Conservation (phyloP, 495 filamentous ascomycete genomes). For the Apodospora peruviana region DNA sequence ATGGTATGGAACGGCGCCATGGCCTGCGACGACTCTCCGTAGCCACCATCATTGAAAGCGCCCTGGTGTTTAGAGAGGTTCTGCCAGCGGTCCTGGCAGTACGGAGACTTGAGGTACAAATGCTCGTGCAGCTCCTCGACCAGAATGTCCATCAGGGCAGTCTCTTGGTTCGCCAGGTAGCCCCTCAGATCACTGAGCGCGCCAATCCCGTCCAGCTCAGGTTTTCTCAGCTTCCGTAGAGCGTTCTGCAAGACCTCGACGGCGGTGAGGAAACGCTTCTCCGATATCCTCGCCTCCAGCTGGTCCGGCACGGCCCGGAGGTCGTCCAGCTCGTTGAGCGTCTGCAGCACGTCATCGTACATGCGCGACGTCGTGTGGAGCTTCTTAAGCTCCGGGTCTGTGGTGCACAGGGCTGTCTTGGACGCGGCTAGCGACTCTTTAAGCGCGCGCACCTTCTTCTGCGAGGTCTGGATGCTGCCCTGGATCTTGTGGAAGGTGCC, state of each 20-base stretch:
- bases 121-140: slow-evolving; percentile 97
- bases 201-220: slow-evolving; percentile 88
- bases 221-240: slow-evolving; percentile 70
- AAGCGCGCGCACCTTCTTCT: slow-evolving; percentile 73
- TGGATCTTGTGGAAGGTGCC: slow-evolving; percentile 99
- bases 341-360: slow-evolving; percentile 86
- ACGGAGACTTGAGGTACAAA: slow-evolving; percentile 92
- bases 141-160: slow-evolving; percentile 83
- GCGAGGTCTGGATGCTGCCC: slow-evolving; percentile 81
- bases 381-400: slow-evolving; percentile 87
- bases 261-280: slow-evolving; percentile 90
- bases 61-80: slow-evolving; percentile 51
- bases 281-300: slow-evolving; percentile 86
- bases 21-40: slow-evolving; percentile 37
- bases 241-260: slow-evolving; percentile 89
- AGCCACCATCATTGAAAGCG: slow-evolving; percentile 30
- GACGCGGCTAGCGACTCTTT: slow-evolving; percentile 79
- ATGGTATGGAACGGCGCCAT: slow-evolving; percentile 65
- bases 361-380: slow-evolving; percentile 78
- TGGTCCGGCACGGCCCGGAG: slow-evolving; percentile 88
- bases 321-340: slow-evolving; percentile 78
- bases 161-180: slow-evolving; percentile 91
- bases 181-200: slow-evolving; percentile 78
- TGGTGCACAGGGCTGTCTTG: slow-evolving; percentile 73
- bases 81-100: slow-evolving; percentile 94